Evolutionary conservation across 2,329 filamentous ascomycete genomes (phyloP).

Genomic region (Sporothrix mexicana): DNA sequence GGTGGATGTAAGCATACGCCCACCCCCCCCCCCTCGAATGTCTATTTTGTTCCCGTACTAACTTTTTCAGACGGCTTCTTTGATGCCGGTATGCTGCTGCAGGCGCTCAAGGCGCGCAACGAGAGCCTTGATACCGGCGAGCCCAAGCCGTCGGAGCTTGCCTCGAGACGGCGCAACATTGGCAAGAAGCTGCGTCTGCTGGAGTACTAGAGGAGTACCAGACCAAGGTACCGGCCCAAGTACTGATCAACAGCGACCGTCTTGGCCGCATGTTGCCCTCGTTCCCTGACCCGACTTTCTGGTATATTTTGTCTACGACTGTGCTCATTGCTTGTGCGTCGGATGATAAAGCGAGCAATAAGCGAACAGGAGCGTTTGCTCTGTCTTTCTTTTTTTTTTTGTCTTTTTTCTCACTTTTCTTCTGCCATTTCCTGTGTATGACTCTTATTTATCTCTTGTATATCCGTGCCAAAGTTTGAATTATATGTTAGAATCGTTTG

Average conservation of each 20-base stretch:
- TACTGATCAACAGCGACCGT: no score
- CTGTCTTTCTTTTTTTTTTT: background rate
- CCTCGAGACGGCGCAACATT: conserved; percentile 68
- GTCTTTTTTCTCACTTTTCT: background rate
- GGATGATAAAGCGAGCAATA: background rate
- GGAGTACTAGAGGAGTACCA: conserved; percentile 60
- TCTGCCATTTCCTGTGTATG: background rate
- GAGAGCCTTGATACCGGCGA: conserved; percentile 59
- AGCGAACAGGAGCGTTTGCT: conserved; percentile 4
- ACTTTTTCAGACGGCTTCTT: conserved; percentile 87
- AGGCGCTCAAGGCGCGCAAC: conserved; percentile 78
- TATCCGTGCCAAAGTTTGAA: conserved; percentile 15
- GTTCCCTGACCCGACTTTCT: background rate
- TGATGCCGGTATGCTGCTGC: conserved; percentile 91
- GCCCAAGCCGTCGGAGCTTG: conserved; percentile 62
- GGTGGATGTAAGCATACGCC: conserved; percentile 77
- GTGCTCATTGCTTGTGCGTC: background rate
- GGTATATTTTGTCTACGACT: background rate
- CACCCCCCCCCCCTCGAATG: conserved; percentile 26
- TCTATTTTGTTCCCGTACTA: conserved; percentile 25
- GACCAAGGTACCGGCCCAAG: no score
- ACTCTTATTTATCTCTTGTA: background rate
- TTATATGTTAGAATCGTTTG: background rate
- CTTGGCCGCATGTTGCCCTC: background rate
- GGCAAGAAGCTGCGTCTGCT: conserved; percentile 74